Base-by-base conservation (phyloP, 148 eudicot species). In the Tetragonia tetragonoides region DNA sequence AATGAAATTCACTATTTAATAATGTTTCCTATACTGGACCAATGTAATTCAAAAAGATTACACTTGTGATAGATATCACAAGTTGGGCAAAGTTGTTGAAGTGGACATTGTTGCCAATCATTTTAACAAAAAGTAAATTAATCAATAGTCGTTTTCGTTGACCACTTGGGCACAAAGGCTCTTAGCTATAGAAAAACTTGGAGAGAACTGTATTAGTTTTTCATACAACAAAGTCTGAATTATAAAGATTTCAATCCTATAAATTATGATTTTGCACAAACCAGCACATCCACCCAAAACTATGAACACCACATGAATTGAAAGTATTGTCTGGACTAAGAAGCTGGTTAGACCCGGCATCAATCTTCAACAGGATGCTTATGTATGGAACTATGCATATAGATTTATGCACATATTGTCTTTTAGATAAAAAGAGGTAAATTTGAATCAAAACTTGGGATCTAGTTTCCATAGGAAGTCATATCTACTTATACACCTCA, bases 341-440 rank as follows among this genome's bases (percentile, higher is more conserved):
- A 41, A 42, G 10, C 12, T 44, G 20, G 42, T 10, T 15, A 6
- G 6, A 23, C 11, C 59, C 5, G 71, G 20, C 49, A 40, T 41
- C 40, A 70, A 70, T 46, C 20, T 21, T 70, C 59, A 11, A 59
- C 73, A 44, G 23, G 57, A 70, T 70, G 56, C 56, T 51, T 51
- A 51, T 51, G 15, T 11, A 6, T 46, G 51, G 51, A 46, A 10
- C 11, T 46, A 46, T 6, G 51, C 34, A 46, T 46, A 46, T 0
- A 10, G 0, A 8, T 51, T 0, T 14, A 51, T 51, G 17, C 56
- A 51, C 17, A 51, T 51, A 11, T 10, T 3, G 14, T 8, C 9
- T 46, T 6, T 10, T 3, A 51, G 9, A 51, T 8, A 10, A 51
- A 51, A 10, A 51, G 3, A 51, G 5, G 56, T 11, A 11, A 10